Evolutionary conservation across 805 yeast species (phyloP).

Genomic region (Kluyveromyces nonfermentans): DNA sequence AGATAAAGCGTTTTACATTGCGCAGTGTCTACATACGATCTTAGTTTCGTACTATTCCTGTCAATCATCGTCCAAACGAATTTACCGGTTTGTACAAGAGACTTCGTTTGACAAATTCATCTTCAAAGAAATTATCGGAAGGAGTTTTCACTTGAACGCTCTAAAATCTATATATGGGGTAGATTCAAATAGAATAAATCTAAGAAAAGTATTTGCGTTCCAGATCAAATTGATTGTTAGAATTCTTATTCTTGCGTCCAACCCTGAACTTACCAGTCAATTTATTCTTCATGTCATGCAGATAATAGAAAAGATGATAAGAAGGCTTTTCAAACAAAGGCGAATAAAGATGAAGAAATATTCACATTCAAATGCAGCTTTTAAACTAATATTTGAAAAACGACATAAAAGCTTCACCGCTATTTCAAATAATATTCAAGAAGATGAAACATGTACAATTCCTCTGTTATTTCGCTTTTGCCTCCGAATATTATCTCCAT

Average conservation of each 20-base stretch:
- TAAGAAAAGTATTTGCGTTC: neutral
- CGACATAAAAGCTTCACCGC: neutral
- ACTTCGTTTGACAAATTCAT: slow-evolving; percentile 1
- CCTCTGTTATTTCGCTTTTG: neutral
- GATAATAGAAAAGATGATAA: neutral
- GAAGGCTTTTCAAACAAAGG: neutral
- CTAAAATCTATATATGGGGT: neutral
- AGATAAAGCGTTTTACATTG: neutral
- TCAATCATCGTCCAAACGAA: neutral
- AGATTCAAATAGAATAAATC: no score
- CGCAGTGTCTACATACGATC: slow-evolving; percentile 14
- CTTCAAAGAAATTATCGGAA: neutral
- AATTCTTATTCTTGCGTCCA: neutral
- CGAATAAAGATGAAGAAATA: neutral
- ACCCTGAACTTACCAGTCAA: neutral
- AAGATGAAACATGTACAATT: neutral
- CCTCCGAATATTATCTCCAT: neutral
- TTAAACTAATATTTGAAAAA: neutral
- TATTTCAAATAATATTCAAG: neutral
- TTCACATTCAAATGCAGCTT: neutral
- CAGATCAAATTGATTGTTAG: slow-evolving; percentile 1
- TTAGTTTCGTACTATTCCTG: slow-evolving; percentile 13
- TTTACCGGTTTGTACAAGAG: neutral
- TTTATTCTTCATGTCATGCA: neutral
- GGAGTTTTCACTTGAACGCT: neutral